Conservation (phyloP, 108 stramenopile species). For the Cyclotella sp. region DNA sequence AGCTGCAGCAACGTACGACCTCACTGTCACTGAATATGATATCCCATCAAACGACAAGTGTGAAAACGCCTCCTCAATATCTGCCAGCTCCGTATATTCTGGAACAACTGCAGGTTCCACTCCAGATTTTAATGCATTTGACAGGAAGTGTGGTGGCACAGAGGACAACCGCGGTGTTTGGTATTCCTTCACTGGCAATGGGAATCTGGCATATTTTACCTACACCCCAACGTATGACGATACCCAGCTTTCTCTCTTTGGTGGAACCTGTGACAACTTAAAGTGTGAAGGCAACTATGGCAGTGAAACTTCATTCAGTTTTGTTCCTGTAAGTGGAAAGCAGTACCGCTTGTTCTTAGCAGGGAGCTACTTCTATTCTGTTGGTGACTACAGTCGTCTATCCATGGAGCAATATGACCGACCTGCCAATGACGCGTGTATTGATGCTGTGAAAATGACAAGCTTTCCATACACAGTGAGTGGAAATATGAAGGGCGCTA, state of each 20-base stretch:
- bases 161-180: slow-evolving; percentile 9
- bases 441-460: slow-evolving; percentile 1
- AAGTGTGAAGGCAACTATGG: slow-evolving; percentile 11
- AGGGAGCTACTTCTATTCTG: not conserved
- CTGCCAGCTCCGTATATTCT: not conserved
- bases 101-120: slow-evolving; percentile 12
- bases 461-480: not conserved
- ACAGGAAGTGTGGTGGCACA: not conserved
- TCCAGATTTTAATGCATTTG: slow-evolving; percentile 13
- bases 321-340: not conserved
- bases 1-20: slow-evolving; percentile 11
- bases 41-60: slow-evolving; percentile 20
- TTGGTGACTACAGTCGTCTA: slow-evolving; percentile 3
- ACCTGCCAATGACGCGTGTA: slow-evolving; percentile 14
- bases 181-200: slow-evolving; percentile 24
- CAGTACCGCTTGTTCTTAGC: slow-evolving; percentile 9
- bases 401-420: slow-evolving; percentile 4
- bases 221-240: not conserved
- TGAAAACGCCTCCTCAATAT: slow-evolving; percentile 3
- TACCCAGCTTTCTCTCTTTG: slow-evolving; percentile 21
- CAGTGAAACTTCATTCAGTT: not conserved
- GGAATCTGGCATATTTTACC: slow-evolving; percentile 1
- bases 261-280: slow-evolving; percentile 15
- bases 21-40: slow-evolving; percentile 12
- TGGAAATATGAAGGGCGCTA: slow-evolving; percentile 9